A percentile compares a stretch with the other conserved stretches of the same genome.
phyloP scores from a whole-genome alignment of 306 rosid genomes.

The Cicer bijugum region DNA sequence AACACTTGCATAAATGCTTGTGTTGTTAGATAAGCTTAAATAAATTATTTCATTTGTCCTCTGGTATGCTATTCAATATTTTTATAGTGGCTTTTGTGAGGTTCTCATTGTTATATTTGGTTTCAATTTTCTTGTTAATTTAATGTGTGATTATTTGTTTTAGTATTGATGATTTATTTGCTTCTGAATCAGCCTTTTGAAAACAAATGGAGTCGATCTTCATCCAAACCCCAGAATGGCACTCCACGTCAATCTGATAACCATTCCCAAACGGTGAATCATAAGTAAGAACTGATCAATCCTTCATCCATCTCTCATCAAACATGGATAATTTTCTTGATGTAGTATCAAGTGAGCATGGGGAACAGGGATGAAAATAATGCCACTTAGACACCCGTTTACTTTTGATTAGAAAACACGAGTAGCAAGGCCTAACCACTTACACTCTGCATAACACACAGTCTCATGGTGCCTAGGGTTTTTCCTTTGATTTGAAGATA shows the following conservation, averaged over 20 bases:
- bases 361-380: slow-evolving; percentile 3
- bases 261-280: slow-evolving; percentile 55
- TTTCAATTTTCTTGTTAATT: slow-evolving; percentile 4
- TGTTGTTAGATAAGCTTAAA: background rate
- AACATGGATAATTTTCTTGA: slow-evolving; percentile 22
- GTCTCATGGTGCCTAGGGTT: background rate
- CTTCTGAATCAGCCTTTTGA: slow-evolving; percentile 67
- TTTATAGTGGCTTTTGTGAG: slow-evolving; percentile 18
- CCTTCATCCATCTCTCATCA: slow-evolving; percentile 15
- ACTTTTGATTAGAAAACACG: slow-evolving; percentile 4
- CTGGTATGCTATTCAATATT: slow-evolving; percentile 5
- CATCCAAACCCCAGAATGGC: slow-evolving; percentile 48
- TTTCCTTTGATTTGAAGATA: background rate
- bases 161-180: slow-evolving; percentile 46
- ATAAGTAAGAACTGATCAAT: slow-evolving; percentile 59
- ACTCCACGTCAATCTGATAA: slow-evolving; percentile 57
- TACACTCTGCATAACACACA: background rate
- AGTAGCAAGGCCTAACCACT: slow-evolving; percentile 17
- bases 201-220: slow-evolving; percentile 80
- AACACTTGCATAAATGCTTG: background rate
- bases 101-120: background rate
- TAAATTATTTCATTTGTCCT: background rate
- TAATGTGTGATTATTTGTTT: slow-evolving; percentile 2
- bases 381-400: background rate
- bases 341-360: slow-evolving; percentile 9